A percentile compares a stretch with the other conserved stretches of the same genome.
These are phyloP conservation scores for Curvularia sp. DNA, from an alignment of 2,329 filamentous ascomycete genomes.

Conservation along the genomic window DNA sequence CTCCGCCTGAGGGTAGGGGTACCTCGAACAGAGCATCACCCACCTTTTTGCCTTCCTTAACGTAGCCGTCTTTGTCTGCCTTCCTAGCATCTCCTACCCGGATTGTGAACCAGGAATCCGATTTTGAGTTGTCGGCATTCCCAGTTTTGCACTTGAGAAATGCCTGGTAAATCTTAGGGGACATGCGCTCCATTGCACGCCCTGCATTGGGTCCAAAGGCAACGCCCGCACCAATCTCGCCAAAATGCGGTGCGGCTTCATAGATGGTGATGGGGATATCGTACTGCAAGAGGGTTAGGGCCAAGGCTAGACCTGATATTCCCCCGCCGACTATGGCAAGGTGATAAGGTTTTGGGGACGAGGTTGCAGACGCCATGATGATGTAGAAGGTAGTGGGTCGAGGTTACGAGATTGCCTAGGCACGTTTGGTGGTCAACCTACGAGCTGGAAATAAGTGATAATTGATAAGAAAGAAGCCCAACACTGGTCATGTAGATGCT, in stretches of 20 bases:
- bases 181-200: slow-evolving; percentile 62
- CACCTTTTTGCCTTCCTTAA: slow-evolving; percentile 39
- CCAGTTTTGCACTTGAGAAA: slow-evolving; percentile 55
- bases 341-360: slow-evolving; percentile 49
- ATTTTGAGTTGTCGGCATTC: slow-evolving; percentile 44
- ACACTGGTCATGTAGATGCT: not conserved
- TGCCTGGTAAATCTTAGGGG: slow-evolving; percentile 50
- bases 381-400: not conserved
- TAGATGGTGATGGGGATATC: slow-evolving; percentile 61
- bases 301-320: slow-evolving; percentile 64
- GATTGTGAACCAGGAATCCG: slow-evolving; percentile 41
- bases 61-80: slow-evolving; percentile 41
- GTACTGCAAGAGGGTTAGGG: slow-evolving; percentile 60
- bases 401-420: not conserved
- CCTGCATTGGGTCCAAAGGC: slow-evolving; percentile 64
- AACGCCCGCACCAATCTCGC: slow-evolving; percentile 66
- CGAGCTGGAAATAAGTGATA: not conserved
- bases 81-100: slow-evolving; percentile 44
- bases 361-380: slow-evolving; percentile 29
- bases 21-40: slow-evolving; percentile 43
- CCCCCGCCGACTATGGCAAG: slow-evolving; percentile 67
- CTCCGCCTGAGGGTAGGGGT: slow-evolving; percentile 32
- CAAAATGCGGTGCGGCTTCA: slow-evolving; percentile 63
- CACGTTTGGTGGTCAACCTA: not conserved
- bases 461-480: not conserved